A percentile compares a stretch with the other conserved stretches of the same genome.
phyloP scores from a whole-genome alignment of 2,329 filamentous ascomycete genomes.

The Aspergillus cejpii region DNA sequence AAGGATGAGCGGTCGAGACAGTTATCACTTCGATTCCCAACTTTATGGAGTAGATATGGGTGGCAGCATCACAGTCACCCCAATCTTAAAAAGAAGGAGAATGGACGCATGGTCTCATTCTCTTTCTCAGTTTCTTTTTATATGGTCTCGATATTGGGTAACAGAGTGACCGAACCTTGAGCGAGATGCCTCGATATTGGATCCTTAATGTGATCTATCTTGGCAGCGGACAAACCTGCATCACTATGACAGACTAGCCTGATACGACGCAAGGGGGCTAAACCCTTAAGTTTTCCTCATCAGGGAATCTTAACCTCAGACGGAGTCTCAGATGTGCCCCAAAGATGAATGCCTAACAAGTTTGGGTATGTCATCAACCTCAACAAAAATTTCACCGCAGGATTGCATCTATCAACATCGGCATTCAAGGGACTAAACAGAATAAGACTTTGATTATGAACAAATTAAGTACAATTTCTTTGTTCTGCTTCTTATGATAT shows the following conservation, averaged over 20 bases:
- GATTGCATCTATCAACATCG: neutral
- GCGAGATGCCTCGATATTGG: no score
- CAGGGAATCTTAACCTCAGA: slow-evolving; percentile 1
- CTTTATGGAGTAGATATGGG: no score
- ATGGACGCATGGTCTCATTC: no score
- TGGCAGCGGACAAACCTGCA: neutral
- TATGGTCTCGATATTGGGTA: no score
- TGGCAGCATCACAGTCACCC: no score
- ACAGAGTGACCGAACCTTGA: no score
- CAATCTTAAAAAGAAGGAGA: no score
- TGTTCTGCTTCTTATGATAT: slow-evolving; percentile 6
- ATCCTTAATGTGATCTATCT: neutral
- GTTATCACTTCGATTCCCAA: no score
- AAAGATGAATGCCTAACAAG: slow-evolving; percentile 19
- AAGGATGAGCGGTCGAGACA: no score
- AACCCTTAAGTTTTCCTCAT: neutral
- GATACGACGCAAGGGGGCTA: slow-evolving; percentile 22
- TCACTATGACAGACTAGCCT: slow-evolving; percentile 16
- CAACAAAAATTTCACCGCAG: neutral
- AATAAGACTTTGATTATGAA: neutral
- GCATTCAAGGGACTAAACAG: neutral
- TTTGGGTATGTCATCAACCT: slow-evolving; percentile 21
- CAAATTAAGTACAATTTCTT: slow-evolving; percentile 4
- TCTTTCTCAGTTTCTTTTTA: no score
- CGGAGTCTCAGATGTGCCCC: slow-evolving; percentile 6